Evolutionary conservation across 805 yeast genomes (phyloP), one percentile per base, ranked within the genome.

Genomic region (Kregervanrija delftensis): DNA sequence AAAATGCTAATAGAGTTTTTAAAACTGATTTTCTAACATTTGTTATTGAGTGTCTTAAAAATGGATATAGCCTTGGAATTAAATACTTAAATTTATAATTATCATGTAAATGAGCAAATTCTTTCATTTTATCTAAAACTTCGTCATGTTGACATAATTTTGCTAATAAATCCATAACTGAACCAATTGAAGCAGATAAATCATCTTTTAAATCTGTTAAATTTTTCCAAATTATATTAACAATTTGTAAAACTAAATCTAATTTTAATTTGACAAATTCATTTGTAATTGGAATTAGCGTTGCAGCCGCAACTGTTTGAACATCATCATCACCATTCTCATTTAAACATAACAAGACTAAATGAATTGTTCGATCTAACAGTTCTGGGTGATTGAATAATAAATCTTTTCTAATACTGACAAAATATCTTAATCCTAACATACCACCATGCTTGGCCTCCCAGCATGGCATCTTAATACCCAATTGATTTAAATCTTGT

Each of bases 391-490:
- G 74, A 11, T 72, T 63, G 31, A 83, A 69, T 16, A 91, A 67
- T n/a, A 89, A 73, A 50, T 86, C 93, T 0, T 88, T 80, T 54
- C 96, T 74, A 3, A 91, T 88, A 48, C 96, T 83, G 10, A 91
- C 99, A 54, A 93, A 82, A 63, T 93, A 93, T 42, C 96, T 72
- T 42, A 93, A 69, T 0, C 98, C 99, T 11, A 93, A 74, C 82
- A 93, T 81, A 40, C 98, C 99, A 54, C 98, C 99, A 69, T 93
- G 99, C 47, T 93, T 86, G 3, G 96, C 98, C 60, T 95, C 97
- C 99, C 99, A 93, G 44, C 89, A 75, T 3, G 83, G 78, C 13
- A 67, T 58, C 37, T 73, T 67, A 11, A 69, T 62, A 1, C 69
- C 78, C 16, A 76, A 61, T 16, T 49, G 51, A n/a, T 44, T 42